Base-by-base conservation (phyloP, 306 rosid species). In the Gastrolobium villosum region DNA sequence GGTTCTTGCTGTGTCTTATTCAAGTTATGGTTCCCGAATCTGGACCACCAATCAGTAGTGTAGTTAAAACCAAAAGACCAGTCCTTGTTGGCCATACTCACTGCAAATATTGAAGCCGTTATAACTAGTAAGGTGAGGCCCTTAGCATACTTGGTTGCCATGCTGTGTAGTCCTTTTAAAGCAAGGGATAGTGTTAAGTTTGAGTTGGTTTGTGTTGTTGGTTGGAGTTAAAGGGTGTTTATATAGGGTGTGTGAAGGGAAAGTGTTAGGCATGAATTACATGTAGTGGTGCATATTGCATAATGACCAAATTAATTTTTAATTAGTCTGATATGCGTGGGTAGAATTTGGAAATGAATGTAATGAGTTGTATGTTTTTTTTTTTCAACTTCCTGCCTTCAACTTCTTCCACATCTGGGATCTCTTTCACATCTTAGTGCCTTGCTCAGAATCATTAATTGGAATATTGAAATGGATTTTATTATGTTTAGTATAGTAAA, bases 21-120 rank as follows among this genome's bases (percentile, higher is more conserved):
- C 4, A 43, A 80, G 49, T 59, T 34, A 3, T 64, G 79, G 43
- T 64, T 81, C 7, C 82, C 89, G 5, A 64, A 84, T 62, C 66
- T 78, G n/a, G 76, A 79, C 72, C 80, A 72, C 88, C 87, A 81
- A 20, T 73, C 74, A 0, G 67, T 60, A 0, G 84, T 81, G 79
- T 74, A 60, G 78, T 86, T 87, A 30, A 48, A 83, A n/a, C 80
- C 84, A 52, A 48, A 62, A 9, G 72, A 81, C 87, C 89, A 83
- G 3, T 84, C 84, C 44, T 84, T 84, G 79, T 63, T 86, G 32
- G 87, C 92, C 80, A 26, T 66, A 70, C 75, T 46, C 31, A 64
- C 62, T 4, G 83, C 76, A 32, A 86, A 59, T 62, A 80, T 72
- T 28, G 86, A 84, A 50, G 78, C 31, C 4, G 63, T n/a, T 10